Conservation (phyloP, 352 stramenopile genomes). For the Pythium myriotylum region DNA sequence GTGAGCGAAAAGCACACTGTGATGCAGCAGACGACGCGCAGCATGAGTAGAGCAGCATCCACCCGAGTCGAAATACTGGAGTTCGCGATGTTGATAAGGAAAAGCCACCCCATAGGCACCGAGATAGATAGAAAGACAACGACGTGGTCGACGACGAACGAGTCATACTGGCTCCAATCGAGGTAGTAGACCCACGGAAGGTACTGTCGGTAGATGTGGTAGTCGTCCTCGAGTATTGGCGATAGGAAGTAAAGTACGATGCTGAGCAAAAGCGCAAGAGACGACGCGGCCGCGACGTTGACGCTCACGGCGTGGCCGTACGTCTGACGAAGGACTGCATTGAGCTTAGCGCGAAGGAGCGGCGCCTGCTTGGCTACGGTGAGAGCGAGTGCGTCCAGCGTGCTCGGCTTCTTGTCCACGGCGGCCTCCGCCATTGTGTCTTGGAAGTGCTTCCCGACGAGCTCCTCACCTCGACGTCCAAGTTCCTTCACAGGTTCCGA, state of each 20-base stretch:
- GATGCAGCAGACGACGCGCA: conserved; percentile 67
- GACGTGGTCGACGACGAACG: conserved; percentile 71
- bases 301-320: conserved; percentile 62
- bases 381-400: conserved; percentile 11
- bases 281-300: conserved; percentile 50
- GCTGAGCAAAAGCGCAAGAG: conserved; percentile 51
- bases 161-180: conserved; percentile 70
- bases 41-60: conserved; percentile 53
- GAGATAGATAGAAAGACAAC: conserved; percentile 69
- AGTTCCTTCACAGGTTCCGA: background rate
- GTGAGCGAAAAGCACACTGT: conserved; percentile 70
- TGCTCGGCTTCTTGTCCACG: background rate
- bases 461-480: background rate
- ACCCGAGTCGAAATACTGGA: conserved; percentile 49
- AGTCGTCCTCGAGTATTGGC: conserved; percentile 57
- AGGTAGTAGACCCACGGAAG: conserved; percentile 55
- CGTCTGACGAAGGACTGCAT: conserved; percentile 49
- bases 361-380: conserved; percentile 8
- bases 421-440: background rate
- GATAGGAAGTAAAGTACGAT: conserved; percentile 55
- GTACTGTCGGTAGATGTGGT: conserved; percentile 52
- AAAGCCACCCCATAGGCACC: conserved; percentile 60
- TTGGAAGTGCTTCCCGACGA: background rate
- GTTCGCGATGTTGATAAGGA: conserved; percentile 70
- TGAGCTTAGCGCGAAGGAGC: conserved; percentile 36